Base-by-base conservation (phyloP, 1,284 basidiomycete species). In the Cryptococcus wingfieldii region DNA sequence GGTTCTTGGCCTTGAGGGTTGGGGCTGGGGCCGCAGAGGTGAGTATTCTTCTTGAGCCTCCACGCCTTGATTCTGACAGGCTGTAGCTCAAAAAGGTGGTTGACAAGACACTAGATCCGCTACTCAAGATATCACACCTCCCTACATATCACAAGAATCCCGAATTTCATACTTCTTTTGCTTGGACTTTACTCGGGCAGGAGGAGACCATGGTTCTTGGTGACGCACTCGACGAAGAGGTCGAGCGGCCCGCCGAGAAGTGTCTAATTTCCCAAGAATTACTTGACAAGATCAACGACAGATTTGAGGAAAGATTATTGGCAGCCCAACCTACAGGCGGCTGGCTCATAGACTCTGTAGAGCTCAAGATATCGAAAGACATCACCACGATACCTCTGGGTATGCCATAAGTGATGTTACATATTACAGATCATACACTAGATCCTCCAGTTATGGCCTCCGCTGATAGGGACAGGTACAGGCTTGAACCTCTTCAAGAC, bases 161-260 rank as follows among this genome's bases (percentile, higher is more conserved):
- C 23, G 71, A 75, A 56, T 76, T 74, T 49, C 76, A 77, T 50
- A 61, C 76, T 12, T 72, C 70, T 4, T 64, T 77, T 38, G 76
- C 70, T 9, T 77, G 76, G 76, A 62, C 57, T 75, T 19, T 43
- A 58, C 48, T 51, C 16, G 8, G 31, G 5, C 23, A 41, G 27
- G 14, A 34, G 23, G 39, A 49, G 16, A 25, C 5, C 45, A 46
- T 10, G 45, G 27, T 14, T 4, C n/a, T 25, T 25, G 16, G 16
- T 34, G 31, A 34, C 10, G 6, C 10, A 34, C 31, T 34, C 5
- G 31, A 34, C 7, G 31, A 34, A 6, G 7, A 34, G 27, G 31
- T 10, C 31, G 18, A 37, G 46, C 31, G 31, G 31, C 31, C 31
- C 31, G 0, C 10, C 3, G 31, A 34, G 31, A 19, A 50, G n/a